Evolutionary conservation across 768 basidiomycete species (phyloP).

Genomic region (Mycena maculata): DNA sequence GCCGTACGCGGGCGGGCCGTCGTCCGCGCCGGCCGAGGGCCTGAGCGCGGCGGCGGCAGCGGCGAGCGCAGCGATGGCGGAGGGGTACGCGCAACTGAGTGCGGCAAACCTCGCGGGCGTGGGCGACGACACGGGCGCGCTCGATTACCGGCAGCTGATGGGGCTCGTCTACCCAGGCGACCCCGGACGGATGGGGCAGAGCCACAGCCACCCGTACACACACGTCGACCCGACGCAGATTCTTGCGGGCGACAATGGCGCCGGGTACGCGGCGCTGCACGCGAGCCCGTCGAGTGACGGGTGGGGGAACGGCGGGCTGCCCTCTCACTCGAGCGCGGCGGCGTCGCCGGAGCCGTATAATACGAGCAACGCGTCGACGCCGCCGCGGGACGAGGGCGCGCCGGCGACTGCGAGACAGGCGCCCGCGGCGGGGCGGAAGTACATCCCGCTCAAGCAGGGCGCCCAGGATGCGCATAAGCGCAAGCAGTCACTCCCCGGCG

Average conservation of each 20-base stretch:
- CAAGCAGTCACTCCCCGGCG: constrained; percentile 56
- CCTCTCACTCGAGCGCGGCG: constrained; percentile 73
- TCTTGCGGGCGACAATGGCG: constrained; percentile 50
- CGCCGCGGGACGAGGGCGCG: constrained; percentile 71
- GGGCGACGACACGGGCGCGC: constrained; percentile 66
- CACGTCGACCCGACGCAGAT: constrained; percentile 96
- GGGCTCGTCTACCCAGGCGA: constrained; percentile 71
- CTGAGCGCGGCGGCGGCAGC: constrained; percentile 74
- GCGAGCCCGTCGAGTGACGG: constrained; percentile 86
- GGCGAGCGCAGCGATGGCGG: constrained; percentile 77
- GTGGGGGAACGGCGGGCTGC: constrained; percentile 78
- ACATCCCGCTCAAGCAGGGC: constrained; percentile 72
- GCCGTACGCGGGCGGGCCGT: constrained; percentile 41
- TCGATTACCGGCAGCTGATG: constrained; percentile 77
- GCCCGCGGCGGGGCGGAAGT: constrained; percentile 59
- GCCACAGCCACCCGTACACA: constrained; percentile 66
- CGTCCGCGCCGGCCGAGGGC: constrained; percentile 54
- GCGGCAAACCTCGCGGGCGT: constrained; percentile 61
- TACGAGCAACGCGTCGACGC: constrained; percentile 77
- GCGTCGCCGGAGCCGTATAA: constrained; percentile 83
- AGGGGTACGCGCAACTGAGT: constrained; percentile 76
- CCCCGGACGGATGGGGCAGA: constrained; percentile 52
- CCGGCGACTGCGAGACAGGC: constrained; percentile 41
- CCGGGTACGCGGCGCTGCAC: constrained; percentile 66
- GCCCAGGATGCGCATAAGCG: constrained; percentile 64